Evolutionary conservation across 192 early-diverging fungal species (phyloP).

Genomic region (Nowakowskiella sp.): DNA sequence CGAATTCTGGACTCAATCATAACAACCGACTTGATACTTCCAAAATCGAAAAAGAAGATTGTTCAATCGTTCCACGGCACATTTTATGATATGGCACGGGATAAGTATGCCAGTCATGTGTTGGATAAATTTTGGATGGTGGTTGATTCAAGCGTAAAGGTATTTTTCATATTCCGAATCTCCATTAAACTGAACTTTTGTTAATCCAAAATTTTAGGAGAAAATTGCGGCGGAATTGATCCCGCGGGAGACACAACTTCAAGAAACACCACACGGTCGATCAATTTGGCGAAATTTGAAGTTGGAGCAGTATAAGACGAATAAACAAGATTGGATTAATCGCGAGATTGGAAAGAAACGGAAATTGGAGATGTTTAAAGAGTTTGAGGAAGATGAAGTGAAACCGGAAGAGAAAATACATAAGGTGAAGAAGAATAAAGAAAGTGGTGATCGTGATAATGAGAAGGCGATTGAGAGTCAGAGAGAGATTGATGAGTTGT

Average conservation of each 20-base stretch:
- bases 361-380: conserved; percentile 72
- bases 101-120: conserved; percentile 71
- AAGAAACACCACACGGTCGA: conserved; percentile 59
- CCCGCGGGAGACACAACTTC: conserved; percentile 42
- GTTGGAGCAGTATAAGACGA: conserved; percentile 64
- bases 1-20: conserved; percentile 66
- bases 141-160: conserved; percentile 62
- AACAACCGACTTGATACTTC: conserved; percentile 39
- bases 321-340: conserved; percentile 71
- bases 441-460: conserved; percentile 15
- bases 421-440: conserved; percentile 37
- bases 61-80: conserved; percentile 47
- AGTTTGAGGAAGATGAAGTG: conserved; percentile 54
- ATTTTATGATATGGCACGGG: conserved; percentile 50
- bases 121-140: conserved; percentile 72
- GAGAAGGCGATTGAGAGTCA: conserved; percentile 8
- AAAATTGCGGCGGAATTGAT: conserved; percentile 64
- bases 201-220: conserved; percentile 22
- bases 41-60: conserved; percentile 61
- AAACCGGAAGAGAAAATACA: conserved; percentile 44
- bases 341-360: conserved; percentile 63
- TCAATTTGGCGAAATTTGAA: conserved; percentile 71
- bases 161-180: background rate
- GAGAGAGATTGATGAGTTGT: conserved; percentile 6
- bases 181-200: background rate